A percentile compares a stretch with the other conserved stretches of the same genome.
Conservation (phyloP, 441 rosid species). For the Gossypium gossypioides region DNA sequence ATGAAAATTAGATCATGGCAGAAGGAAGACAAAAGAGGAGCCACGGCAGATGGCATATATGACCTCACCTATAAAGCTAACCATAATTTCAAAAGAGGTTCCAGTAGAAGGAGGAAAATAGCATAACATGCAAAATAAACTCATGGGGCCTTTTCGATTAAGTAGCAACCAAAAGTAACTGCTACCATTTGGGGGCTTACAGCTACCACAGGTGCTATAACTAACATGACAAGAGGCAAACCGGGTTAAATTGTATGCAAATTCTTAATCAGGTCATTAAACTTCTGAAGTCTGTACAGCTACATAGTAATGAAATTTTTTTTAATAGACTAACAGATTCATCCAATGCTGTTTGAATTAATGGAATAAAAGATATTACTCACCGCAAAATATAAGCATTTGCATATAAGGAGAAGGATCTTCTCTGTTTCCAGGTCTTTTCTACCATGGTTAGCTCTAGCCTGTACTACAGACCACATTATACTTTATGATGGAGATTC, state of each 20-base stretch:
- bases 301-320: not conserved
- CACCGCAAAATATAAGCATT: constrained; percentile 70
- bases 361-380: constrained; percentile 26
- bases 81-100: constrained; percentile 18
- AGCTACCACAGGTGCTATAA: not conserved
- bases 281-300: not conserved
- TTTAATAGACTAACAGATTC: not conserved
- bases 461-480: constrained; percentile 39
- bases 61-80: constrained; percentile 58
- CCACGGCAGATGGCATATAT: constrained; percentile 64
- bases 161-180: not conserved
- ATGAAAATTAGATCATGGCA: constrained; percentile 45
- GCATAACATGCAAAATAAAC: constrained; percentile 17
- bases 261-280: not conserved
- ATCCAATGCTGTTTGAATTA: constrained; percentile 1
- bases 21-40: constrained; percentile 47
- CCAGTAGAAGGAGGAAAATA: constrained; percentile 17
- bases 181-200: not conserved
- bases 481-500: constrained; percentile 18
- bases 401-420: constrained; percentile 56
- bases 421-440: constrained; percentile 44
- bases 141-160: not conserved
- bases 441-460: constrained; percentile 24
- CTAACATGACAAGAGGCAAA: not conserved
- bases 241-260: not conserved